These are phyloP conservation scores for Pseudopediastrum boryanum DNA, from an alignment of 139 green algal species.

Conservation along the genomic window DNA sequence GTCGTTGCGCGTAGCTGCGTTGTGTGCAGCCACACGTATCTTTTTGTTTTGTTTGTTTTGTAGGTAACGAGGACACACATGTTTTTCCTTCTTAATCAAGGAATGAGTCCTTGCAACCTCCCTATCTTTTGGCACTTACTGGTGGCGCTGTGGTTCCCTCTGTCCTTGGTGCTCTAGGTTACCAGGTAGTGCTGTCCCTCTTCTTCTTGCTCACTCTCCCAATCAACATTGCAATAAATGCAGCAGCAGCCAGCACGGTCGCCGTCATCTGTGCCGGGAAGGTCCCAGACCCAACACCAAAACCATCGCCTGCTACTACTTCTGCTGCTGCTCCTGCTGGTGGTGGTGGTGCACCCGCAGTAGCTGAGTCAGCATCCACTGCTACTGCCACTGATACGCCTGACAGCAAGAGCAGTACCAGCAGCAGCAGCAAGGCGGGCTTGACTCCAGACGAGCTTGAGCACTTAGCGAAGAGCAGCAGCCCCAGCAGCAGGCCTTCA, in stretches of 20 bases:
- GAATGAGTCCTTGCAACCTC: no score
- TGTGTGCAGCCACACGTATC: no score
- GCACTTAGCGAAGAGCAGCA: not conserved
- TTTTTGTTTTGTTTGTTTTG: no score
- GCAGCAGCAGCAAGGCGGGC: conserved; percentile 7
- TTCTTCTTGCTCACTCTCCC: conserved; percentile 62
- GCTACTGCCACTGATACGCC: not conserved
- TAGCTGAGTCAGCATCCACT: not conserved
- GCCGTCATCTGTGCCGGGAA: conserved; percentile 28
- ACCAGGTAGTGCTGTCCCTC: conserved; percentile 48
- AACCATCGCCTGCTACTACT: not conserved
- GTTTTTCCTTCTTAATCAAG: no score
- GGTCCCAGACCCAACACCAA: not conserved
- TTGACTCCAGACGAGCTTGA: not conserved
- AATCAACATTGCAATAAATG: conserved; percentile 56
- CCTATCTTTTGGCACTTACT: not conserved
- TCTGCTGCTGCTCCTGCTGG: not conserved
- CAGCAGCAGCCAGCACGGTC: conserved; percentile 30
- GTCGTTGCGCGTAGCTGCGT: no score
- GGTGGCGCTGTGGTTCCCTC: not conserved
- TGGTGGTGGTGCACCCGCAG: not conserved
- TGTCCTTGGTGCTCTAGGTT: conserved; percentile 39
- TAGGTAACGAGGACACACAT: no score
- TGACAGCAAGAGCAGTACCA: conserved; percentile 3
- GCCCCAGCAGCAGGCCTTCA: not conserved